Base-by-base conservation (phyloP, 768 basidiomycete genomes). In the Calocybe cyanea region DNA sequence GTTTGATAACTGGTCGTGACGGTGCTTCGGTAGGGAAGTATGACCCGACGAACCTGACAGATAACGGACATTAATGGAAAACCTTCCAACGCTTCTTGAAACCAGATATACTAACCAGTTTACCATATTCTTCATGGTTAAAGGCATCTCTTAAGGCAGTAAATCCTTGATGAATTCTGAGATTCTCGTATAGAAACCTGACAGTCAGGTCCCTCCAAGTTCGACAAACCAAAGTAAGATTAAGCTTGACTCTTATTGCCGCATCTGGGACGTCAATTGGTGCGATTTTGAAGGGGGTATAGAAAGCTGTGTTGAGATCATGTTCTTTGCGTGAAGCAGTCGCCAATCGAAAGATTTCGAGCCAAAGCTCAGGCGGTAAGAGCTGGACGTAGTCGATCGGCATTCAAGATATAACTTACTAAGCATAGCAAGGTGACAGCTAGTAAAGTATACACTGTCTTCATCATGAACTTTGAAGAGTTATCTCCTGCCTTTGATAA, bases 21-120 rank as follows among this genome's bases (percentile, higher is more conserved):
- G 2, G 83, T 82, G 53, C 68, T 71, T 9, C 63, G 52, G 57
- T 82, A 86, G 2, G 83, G 82, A 14, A 87, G 68, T 34, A 76
- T 74, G 34, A 74, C 70, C 41, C 83, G 77, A 41, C 70, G 73
- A 48, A 85, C 81, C 70, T 74, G 44, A 46, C 37, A 42, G 30
- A 4, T 43, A 38, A 31, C 18, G 28, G 36, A 31, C 45, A 48
- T 37, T 14, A 45, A 39, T 17, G 42, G n/a, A n/a, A n/a, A n/a
- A 42, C 28, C 9, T 7, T 41, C 40, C 33, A 43, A 24, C 40
- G 7, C 28, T 41, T 35, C 37, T 18, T 30, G n/a, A 45, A 41
- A 14, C 9, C 41, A 39, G 40, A 21, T 7, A 60, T 64, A 50
- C 51, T 37, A 24, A 53, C 52, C 51, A 65, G 59, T 49, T 43